These are phyloP conservation scores for Ceratocystis lukuohia DNA, from an alignment of 2,329 filamentous ascomycete genomes.

Conservation along the genomic window DNA sequence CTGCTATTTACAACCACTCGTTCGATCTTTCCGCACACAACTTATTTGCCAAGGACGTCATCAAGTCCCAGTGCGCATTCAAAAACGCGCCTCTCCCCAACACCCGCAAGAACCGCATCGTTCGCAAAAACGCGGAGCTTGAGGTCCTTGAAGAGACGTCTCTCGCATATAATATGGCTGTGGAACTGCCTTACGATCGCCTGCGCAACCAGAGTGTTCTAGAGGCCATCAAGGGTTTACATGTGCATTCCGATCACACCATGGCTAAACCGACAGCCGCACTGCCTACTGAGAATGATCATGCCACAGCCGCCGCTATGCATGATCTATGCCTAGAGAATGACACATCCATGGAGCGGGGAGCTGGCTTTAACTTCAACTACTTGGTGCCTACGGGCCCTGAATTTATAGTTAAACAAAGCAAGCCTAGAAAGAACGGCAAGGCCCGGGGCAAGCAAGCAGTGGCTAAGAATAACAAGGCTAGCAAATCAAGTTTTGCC, in stretches of 20 bases:
- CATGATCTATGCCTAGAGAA: constrained; percentile 3
- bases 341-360: constrained; percentile 14
- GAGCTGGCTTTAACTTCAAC: constrained; percentile 15
- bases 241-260: neutral
- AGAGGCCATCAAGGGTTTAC: neutral
- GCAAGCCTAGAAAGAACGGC: constrained; percentile 12
- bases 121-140: neutral
- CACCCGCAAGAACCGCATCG: neutral
- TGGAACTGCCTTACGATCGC: constrained; percentile 13
- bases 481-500: neutral
- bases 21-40: neutral
- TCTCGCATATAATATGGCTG: constrained; percentile 2
- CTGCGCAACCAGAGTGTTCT: constrained; percentile 7
- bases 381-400: constrained; percentile 9
- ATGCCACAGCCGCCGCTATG: neutral
- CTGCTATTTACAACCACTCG: constrained; percentile 6
- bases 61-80: neutral
- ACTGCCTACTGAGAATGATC: neutral
- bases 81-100: neutral
- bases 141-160: constrained; percentile 11
- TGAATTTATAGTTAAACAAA: constrained; percentile 10
- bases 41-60: neutral
- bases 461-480: neutral
- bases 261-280: neutral
- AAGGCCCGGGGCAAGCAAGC: constrained; percentile 1